Evolutionary conservation across 768 basidiomycete species (phyloP).

Genomic region (Amanita fuliginea): DNA sequence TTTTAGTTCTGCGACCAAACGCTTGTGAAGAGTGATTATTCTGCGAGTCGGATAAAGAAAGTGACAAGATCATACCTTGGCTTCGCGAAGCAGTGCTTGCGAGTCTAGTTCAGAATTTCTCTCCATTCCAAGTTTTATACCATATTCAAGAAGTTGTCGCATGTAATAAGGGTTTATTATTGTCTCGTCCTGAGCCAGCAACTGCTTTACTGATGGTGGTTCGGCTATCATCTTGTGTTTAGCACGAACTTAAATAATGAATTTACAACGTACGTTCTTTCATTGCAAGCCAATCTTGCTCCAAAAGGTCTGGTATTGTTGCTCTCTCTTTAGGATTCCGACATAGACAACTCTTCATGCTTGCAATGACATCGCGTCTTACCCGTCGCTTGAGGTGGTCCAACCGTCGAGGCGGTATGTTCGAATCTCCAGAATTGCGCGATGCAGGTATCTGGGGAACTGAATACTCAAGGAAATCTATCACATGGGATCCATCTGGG

Average conservation of each 20-base stretch:
- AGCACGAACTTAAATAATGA: neutral
- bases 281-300: constrained; percentile 70
- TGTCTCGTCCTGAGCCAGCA: constrained; percentile 44
- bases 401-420: constrained; percentile 41
- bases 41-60: neutral
- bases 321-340: constrained; percentile 75
- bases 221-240: constrained; percentile 13
- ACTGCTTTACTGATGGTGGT: constrained; percentile 18
- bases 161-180: constrained; percentile 76
- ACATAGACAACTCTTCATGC: constrained; percentile 73
- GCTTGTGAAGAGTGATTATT: constrained; percentile 22
- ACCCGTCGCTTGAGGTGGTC: constrained; percentile 68
- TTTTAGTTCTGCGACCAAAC: constrained; percentile 55
- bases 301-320: constrained; percentile 79
- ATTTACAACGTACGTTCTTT: constrained; percentile 35
- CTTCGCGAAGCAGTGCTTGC: constrained; percentile 40
- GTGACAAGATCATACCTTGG: constrained; percentile 31
- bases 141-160: constrained; percentile 62
- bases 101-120: constrained; percentile 28
- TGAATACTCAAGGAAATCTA: constrained; percentile 73
- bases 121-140: constrained; percentile 45
- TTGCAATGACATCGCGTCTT: constrained; percentile 60
- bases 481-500: constrained; percentile 62
- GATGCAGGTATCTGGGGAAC: constrained; percentile 37
- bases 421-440: constrained; percentile 17